phyloP scores from a whole-genome alignment of 179 eudicot genomes.

The Pouteria campechiana region DNA sequence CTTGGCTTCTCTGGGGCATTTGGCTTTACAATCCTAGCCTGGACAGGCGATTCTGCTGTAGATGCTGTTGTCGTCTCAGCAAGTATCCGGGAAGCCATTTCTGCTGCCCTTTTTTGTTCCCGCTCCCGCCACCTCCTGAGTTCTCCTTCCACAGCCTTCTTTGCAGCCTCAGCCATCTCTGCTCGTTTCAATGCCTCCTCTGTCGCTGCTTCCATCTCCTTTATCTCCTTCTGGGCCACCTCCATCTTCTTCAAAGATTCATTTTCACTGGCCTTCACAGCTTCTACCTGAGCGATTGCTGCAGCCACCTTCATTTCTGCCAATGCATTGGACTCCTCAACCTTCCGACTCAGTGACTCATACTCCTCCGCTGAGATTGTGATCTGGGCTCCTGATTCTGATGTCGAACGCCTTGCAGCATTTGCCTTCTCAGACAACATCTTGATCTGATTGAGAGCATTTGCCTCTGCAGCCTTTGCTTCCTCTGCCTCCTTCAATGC shows the following conservation, averaged over 20 bases:
- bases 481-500: conserved; percentile 43
- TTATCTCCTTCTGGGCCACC: conserved; percentile 43
- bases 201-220: conserved; percentile 47
- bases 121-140: conserved; percentile 33
- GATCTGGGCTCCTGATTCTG: conserved; percentile 21
- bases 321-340: conserved; percentile 22
- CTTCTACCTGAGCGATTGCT: conserved; percentile 58
- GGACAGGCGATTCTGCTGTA: conserved; percentile 44
- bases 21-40: conserved; percentile 31
- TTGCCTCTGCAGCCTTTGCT: conserved; percentile 45
- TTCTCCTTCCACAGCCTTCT: conserved; percentile 47
- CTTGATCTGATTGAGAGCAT: conserved; percentile 37
- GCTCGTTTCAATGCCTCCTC: conserved; percentile 65
- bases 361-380: conserved; percentile 40
- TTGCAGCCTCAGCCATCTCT: conserved; percentile 62
- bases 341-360: conserved; percentile 34
- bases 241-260: conserved; percentile 47
- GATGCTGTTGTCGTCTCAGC: conserved; percentile 35
- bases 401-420: conserved; percentile 7
- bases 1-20: conserved; percentile 14
- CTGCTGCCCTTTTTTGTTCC: conserved; percentile 6
- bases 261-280: conserved; percentile 37
- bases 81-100: conserved; percentile 28
- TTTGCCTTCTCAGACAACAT: conserved; percentile 8
- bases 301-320: conserved; percentile 49